Percentiles rank a stretch among this genome's conserved stretches.
These are phyloP conservation scores for Chlorella variabilis DNA, from an alignment of 163 green algal genomes.

Conservation along the genomic window DNA sequence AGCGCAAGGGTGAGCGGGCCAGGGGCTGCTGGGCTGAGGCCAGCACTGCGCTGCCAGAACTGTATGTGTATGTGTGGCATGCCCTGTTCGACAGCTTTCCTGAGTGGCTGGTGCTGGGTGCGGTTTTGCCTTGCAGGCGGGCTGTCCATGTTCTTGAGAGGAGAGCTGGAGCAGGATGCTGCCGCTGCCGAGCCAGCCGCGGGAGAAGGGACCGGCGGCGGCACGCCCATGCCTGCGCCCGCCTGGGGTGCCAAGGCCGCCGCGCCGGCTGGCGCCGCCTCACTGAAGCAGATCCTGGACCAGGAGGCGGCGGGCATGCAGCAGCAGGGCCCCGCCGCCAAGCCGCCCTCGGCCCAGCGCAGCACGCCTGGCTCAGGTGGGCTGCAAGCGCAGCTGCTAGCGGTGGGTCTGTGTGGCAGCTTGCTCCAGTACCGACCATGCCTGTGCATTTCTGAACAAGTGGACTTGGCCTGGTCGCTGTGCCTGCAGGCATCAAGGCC, in stretches of 20 bases:
- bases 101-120: not conserved
- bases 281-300: constrained; percentile 29
- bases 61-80: too few relatives aligned
- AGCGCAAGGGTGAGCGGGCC: constrained; percentile 17
- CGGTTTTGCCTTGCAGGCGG: constrained; percentile 16
- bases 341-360: not conserved
- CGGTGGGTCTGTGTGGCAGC: too few relatives aligned
- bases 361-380: constrained; percentile 8
- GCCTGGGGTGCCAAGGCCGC: constrained; percentile 38
- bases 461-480: too few relatives aligned
- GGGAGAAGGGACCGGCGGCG: not conserved
- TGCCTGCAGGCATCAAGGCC: constrained; percentile 19
- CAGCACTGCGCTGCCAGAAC: not conserved
- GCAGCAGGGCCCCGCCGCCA: not conserved
- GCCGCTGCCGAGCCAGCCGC: not conserved
- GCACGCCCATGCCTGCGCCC: not conserved
- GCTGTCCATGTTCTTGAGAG: constrained; percentile 52
- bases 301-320: constrained; percentile 13
- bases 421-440: too few relatives aligned
- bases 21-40: not conserved
- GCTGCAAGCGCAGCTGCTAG: not conserved
- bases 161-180: constrained; percentile 38
- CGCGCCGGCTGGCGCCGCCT: constrained; percentile 11
- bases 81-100: too few relatives aligned
- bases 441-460: too few relatives aligned